These are phyloP conservation scores for Claviceps sp. DNA, from an alignment of 2,329 filamentous ascomycete genomes.

Conservation along the genomic window DNA sequence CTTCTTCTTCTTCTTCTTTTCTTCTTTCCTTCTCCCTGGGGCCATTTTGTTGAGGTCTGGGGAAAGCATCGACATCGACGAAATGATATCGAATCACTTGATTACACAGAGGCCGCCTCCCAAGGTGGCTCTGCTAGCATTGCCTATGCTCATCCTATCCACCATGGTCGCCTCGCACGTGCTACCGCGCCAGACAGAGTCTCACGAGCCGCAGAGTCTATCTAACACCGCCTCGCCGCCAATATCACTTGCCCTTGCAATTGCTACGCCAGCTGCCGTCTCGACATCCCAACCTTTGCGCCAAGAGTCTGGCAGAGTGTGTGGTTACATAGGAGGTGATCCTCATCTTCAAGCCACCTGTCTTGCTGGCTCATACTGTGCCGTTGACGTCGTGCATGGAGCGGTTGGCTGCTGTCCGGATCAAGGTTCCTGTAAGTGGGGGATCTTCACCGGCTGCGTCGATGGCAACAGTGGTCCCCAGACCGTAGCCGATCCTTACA, in stretches of 20 bases:
- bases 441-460: slow-evolving; percentile 44
- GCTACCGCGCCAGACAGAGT: slow-evolving; percentile 27
- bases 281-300: slow-evolving; percentile 23
- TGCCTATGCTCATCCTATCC: slow-evolving; percentile 20
- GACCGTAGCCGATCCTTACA: slow-evolving; percentile 39
- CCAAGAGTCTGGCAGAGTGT: slow-evolving; percentile 39
- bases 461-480: slow-evolving; percentile 36
- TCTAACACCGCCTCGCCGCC: slow-evolving; percentile 28
- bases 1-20: background rate
- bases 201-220: slow-evolving; percentile 18
- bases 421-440: slow-evolving; percentile 33
- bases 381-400: slow-evolving; percentile 33
- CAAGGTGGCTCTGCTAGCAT: slow-evolving; percentile 19
- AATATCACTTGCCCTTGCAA: background rate
- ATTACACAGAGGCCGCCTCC: slow-evolving; percentile 23
- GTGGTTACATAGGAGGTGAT: slow-evolving; percentile 43
- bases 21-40: background rate
- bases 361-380: slow-evolving; percentile 43
- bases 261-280: slow-evolving; percentile 21
- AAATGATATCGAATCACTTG: slow-evolving; percentile 15
- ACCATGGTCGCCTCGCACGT: slow-evolving; percentile 21
- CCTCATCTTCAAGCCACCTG: slow-evolving; percentile 41
- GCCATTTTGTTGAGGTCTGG: background rate
- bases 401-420: slow-evolving; percentile 46
- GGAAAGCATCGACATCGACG: slow-evolving; percentile 5